phyloP scores from a whole-genome alignment of 1,284 basidiomycete species.

The Phylloporus sp. region DNA sequence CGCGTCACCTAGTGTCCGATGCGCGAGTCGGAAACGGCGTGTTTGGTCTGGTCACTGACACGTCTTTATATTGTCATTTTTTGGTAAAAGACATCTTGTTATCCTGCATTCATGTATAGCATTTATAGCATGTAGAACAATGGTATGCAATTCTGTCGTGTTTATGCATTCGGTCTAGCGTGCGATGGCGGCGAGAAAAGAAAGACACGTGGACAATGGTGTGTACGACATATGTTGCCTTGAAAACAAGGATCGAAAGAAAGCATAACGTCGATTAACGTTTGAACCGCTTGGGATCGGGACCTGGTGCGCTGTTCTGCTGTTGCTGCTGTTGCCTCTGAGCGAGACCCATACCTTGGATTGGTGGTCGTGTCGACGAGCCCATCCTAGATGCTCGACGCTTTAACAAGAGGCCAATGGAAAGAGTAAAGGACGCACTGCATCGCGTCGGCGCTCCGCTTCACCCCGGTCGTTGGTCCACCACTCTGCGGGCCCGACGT shows the following conservation, averaged over 20 bases:
- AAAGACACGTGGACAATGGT: too few species aligned
- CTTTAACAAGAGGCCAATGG: not conserved
- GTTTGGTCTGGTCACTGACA: constrained; percentile 6
- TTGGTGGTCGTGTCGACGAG: constrained; percentile 26
- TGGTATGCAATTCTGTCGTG: too few species aligned
- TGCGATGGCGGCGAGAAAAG: too few species aligned
- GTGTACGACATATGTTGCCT: too few species aligned
- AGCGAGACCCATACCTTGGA: constrained; percentile 52
- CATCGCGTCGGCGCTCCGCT: constrained; percentile 45
- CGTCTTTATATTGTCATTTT: too few species aligned
- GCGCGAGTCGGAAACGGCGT: too few species aligned
- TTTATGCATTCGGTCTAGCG: too few species aligned
- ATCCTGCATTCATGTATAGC: too few species aligned
- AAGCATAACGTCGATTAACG: constrained; percentile 34
- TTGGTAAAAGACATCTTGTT: too few species aligned
- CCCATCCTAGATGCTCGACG: constrained; percentile 12
- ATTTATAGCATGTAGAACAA: too few species aligned
- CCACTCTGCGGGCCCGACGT: constrained; percentile 9
- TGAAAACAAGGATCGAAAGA: not conserved
- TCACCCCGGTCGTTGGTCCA: constrained; percentile 31
- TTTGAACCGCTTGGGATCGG: constrained; percentile 53
- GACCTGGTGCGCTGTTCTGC: constrained; percentile 29
- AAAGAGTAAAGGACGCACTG: constrained; percentile 35
- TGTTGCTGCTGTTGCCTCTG: constrained; percentile 32
- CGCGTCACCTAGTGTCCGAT: constrained; percentile 20